Base-by-base conservation (phyloP, 1,284 basidiomycete species). In the Mycena citricolor region DNA sequence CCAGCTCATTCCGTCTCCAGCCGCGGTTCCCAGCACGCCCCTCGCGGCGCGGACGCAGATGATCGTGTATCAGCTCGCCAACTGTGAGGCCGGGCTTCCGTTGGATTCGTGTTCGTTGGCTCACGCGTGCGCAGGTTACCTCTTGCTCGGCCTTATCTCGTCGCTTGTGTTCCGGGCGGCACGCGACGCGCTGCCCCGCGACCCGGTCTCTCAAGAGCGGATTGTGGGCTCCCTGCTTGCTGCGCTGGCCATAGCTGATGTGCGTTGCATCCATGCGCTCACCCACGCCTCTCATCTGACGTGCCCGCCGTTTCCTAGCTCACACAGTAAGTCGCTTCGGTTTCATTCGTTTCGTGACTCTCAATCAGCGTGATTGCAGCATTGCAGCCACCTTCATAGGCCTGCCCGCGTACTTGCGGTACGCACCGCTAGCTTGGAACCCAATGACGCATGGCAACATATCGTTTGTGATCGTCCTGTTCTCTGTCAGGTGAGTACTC, bases 371-470 rank as follows among this genome's bases (percentile, higher is more conserved):
- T 46, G n/a, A n/a, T 46, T 49, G 35, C 50, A 89, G 86, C 59
- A 76, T 87, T 43, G 59, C 68, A 20, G 73, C 69, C 35, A 79
- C 79, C 10, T 74, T 78, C 56, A 49, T 77, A 40, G 74, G 73
- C 8, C 71, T 88, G 20, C 86, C 86, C 1, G 54, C 60, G 26
- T 65, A 74, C n/a, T 59, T 86, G 48, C 73, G 71, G 38, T 79
- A 72, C 50, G 65, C 65, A 21, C 66, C 76, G 31, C 56, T 58
- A 8, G 55, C 59, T 11, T 90, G 85, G 86, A 88, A 88, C 61
- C 59, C 71, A 13, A 82, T 77, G 68, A 85, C 80, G 0, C 85
- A 88, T 54, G 86, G 86, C 23, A 90, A 87, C 57, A 81, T 88
- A 57, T 80, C 83, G 2, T 67, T 78, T 45, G 74, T 77, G 16